Conservation (phyloP, 169 alveolate genomes). For the Cryptosporidium muris region DNA sequence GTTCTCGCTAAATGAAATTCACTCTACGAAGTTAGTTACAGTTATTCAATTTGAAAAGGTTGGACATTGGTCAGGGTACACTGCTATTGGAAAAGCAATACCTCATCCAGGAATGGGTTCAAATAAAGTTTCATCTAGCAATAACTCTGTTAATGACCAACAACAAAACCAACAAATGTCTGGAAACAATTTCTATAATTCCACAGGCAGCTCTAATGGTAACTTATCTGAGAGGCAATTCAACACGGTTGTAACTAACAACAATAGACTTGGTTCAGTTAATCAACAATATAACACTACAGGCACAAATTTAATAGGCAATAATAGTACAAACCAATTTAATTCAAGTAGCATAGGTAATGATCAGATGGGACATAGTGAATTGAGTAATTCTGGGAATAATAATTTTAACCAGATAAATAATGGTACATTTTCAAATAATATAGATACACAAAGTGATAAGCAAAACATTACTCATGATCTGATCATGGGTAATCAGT, state of each 20-base stretch:
- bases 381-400: too few relatives aligned
- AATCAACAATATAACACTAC: too few relatives aligned
- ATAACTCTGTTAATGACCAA: neutral
- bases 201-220: neutral
- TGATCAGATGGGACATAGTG: too few relatives aligned
- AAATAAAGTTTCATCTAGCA: conserved; percentile 11
- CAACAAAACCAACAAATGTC: neutral
- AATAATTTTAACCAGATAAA: too few relatives aligned
- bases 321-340: too few relatives aligned
- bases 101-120: conserved; percentile 72
- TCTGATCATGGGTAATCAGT: too few relatives aligned
- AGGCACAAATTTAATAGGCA: too few relatives aligned
- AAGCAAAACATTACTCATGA: too few relatives aligned
- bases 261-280: neutral
- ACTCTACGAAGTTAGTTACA: conserved; percentile 59
- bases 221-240: conserved; percentile 1
- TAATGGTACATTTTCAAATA: too few relatives aligned
- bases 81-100: conserved; percentile 59
- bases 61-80: conserved; percentile 66
- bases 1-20: conserved; percentile 61
- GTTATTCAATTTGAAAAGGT: conserved; percentile 57
- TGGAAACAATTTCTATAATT: neutral
- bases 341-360: too few relatives aligned
- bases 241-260: conserved; percentile 1
- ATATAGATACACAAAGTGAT: too few relatives aligned